Base-by-base conservation (phyloP, 176 grass and related monocot genomes). In the bread wheat (Triticum aestivum) region DNA sequence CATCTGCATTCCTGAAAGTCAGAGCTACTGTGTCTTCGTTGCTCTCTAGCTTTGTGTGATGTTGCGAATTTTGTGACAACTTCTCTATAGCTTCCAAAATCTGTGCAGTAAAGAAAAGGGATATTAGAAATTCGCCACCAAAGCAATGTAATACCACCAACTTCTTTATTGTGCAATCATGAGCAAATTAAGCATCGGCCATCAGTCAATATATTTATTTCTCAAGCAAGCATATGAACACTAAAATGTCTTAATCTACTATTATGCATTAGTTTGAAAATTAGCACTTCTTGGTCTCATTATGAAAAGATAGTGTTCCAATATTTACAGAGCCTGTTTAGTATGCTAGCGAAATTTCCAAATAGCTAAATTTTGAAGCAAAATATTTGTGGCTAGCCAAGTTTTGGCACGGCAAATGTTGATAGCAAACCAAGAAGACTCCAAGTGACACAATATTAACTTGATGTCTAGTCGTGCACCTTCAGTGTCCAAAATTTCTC, bases 71-170 rank as follows among this genome's bases (percentile, higher is more conserved):
- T 2, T 79, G 77, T 73, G 90, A 89, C 17, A 92, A 83, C 39
- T 81, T 84, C 33, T 65, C 87, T 86, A 89, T 94, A 42, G 89
- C 87, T 81, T 93, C 90, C 24, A 93, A 27, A 80, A 94, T 91
- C 92, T 94, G 84, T 68, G 79, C 39, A 84, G 64, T 82, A 29
- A 88, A 88, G 9, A 39, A 79, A 52, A 30, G 26, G 41, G 71
- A 17, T 8, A 61, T 54, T 80, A 68, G 82, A 83, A 87, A n/a
- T 79, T 75, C 45, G 42, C 41, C 44, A 86, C 66, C 29, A 80
- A 82, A 82, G 70, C 45, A 75, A 78, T 83, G 23, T 15, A 73
- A 69, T 84, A 7, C 15, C 54, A 79, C 5, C 24, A 78, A 26
- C 30, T 26, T 56, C 33, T 62, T 14, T 62, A 34, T 20, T 89